Evolutionary conservation across 257 asterid genomes (phyloP).

Genomic region (Cinchona pubescens): DNA sequence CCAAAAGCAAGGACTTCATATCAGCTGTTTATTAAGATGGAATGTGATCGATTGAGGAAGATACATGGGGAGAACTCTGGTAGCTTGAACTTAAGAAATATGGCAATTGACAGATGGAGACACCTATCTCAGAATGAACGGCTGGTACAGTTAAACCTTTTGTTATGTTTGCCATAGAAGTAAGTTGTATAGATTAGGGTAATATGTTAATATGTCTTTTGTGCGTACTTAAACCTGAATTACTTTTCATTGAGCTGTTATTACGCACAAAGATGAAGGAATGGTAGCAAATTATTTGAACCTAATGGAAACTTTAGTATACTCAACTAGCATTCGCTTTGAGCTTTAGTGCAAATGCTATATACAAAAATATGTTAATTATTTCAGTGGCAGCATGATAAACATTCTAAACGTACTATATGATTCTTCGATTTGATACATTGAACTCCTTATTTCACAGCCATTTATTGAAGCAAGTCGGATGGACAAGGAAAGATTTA

Average conservation of each 20-base stretch:
- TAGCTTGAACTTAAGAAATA: constrained; percentile 34
- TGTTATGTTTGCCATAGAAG: background rate
- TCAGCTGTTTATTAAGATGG: constrained; percentile 55
- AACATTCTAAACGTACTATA: no score
- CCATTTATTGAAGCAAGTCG: constrained; percentile 58
- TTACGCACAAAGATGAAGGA: background rate
- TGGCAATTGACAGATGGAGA: constrained; percentile 56
- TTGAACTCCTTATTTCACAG: constrained; percentile 29
- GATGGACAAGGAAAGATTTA: constrained; percentile 61
- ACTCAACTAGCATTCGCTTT: background rate
- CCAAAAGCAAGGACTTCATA: constrained; percentile 51
- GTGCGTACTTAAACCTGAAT: background rate
- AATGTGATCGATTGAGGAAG: constrained; percentile 44
- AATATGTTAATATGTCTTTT: background rate
- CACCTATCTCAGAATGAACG: constrained; percentile 44
- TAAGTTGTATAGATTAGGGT: background rate
- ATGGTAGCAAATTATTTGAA: background rate
- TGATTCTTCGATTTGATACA: constrained; percentile 5
- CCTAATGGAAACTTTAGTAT: background rate
- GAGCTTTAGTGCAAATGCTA: no score
- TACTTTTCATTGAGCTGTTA: background rate
- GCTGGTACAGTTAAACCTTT: constrained; percentile 35
- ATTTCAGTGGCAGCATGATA: no score
- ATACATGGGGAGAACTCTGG: constrained; percentile 37
- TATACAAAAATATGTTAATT: no score